Percentiles rank a stretch among this genome's conserved stretches.
Conservation (phyloP, 2,329 filamentous ascomycete species). For the Fusarium haematococcum region DNA sequence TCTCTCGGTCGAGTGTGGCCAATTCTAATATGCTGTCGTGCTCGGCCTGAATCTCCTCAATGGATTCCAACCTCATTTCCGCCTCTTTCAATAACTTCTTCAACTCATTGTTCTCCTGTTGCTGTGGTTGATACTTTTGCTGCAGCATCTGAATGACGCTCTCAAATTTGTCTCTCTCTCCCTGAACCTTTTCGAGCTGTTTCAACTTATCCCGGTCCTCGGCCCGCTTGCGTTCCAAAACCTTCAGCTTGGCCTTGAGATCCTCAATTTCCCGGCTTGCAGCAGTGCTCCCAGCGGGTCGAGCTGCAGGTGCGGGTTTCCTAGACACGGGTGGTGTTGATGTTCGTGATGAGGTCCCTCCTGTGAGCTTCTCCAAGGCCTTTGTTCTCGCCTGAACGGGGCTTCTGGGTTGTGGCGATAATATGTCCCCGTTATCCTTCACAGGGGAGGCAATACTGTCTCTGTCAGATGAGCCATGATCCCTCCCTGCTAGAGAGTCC, state of each 20-base stretch:
- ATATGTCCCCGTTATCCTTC: conserved; percentile 64
- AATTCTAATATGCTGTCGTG: conserved; percentile 88
- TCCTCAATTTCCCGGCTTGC: conserved; percentile 82
- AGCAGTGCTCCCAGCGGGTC: conserved; percentile 60
- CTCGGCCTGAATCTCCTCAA: conserved; percentile 83
- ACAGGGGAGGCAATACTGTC: conserved; percentile 56
- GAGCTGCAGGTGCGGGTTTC: conserved; percentile 45
- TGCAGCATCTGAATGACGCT: conserved; percentile 91
- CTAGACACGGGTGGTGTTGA: conserved; percentile 49
- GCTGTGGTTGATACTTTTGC: conserved; percentile 86
- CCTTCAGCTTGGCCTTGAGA: conserved; percentile 85
- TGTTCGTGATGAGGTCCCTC: conserved; percentile 46
- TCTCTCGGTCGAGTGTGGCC: conserved; percentile 90
- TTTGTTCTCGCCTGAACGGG: conserved; percentile 63
- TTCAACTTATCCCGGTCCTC: conserved; percentile 91
- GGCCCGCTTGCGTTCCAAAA: conserved; percentile 86
- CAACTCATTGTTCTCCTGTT: conserved; percentile 81
- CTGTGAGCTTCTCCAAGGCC: conserved; percentile 64
- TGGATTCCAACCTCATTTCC: conserved; percentile 72
- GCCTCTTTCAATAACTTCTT: conserved; percentile 83
- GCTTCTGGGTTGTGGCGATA: conserved; percentile 63
- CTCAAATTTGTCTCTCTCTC: conserved; percentile 83
- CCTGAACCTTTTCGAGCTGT: conserved; percentile 78
- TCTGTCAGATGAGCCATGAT: conserved; percentile 48
- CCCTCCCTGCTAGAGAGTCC: conserved; percentile 59